A percentile compares a stretch with the other conserved stretches of the same genome.
Conservation (phyloP, 805 yeast genomes). For the Candida endomychidarum region DNA sequence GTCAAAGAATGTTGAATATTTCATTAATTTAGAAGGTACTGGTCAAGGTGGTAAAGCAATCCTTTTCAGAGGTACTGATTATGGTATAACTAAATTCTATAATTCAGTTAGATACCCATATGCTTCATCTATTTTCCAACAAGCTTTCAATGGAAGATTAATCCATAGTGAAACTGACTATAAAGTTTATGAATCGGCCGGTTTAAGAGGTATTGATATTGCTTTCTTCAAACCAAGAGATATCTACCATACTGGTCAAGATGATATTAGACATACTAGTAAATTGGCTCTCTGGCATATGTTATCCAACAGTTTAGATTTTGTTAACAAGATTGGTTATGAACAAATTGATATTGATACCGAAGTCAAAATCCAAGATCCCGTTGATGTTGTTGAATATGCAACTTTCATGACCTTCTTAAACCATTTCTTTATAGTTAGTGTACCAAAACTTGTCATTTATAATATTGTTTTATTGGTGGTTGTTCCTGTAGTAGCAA, state of each 20-base stretch:
- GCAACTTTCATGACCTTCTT: slow-evolving; percentile 69
- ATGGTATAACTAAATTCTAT: slow-evolving; percentile 61
- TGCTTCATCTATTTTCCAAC: slow-evolving; percentile 78
- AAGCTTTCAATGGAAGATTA: slow-evolving; percentile 74
- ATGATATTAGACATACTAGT: slow-evolving; percentile 62
- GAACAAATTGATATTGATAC: slow-evolving; percentile 34
- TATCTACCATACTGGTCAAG: slow-evolving; percentile 76
- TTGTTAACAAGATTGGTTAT: slow-evolving; percentile 43
- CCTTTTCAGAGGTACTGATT: slow-evolving; percentile 80
- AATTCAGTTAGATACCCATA: slow-evolving; percentile 63
- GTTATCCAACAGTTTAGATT: slow-evolving; percentile 69
- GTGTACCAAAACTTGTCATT: slow-evolving; percentile 50
- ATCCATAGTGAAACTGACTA: slow-evolving; percentile 86
- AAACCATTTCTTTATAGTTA: slow-evolving; percentile 57
- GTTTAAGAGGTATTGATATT: slow-evolving; percentile 78
- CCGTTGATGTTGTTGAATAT: slow-evolving; percentile 11
- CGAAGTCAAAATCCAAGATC: background rate
- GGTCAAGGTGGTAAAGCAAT: slow-evolving; percentile 89
- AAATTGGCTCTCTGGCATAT: slow-evolving; percentile 80
- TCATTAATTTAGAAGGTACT: slow-evolving; percentile 86
- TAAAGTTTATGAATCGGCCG: slow-evolving; percentile 58
- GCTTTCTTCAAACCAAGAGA: slow-evolving; percentile 87
- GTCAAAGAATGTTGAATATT: slow-evolving; percentile 58
- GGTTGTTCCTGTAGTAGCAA: slow-evolving; percentile 52
- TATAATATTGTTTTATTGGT: slow-evolving; percentile 53